Conservation (phyloP, 2,329 filamentous ascomycete species). For the Amylocarpus encephaloides region DNA sequence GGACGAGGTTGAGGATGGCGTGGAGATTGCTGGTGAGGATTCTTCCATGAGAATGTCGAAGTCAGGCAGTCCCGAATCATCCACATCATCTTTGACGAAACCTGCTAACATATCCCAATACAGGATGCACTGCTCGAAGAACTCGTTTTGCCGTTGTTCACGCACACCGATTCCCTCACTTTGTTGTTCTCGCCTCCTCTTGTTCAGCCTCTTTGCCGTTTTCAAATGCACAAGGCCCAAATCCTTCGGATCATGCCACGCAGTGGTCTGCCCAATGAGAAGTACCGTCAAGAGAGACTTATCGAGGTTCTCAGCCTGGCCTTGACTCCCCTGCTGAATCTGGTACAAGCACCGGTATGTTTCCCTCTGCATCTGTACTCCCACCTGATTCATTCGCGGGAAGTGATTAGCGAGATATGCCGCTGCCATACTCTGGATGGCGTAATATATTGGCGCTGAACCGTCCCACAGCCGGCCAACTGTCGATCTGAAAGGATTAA, state of each 20-base stretch:
- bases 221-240: slow-evolving; percentile 38
- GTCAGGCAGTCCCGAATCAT: slow-evolving; percentile 21
- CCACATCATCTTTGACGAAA: slow-evolving; percentile 25
- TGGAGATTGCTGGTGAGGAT: neutral
- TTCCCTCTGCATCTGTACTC: slow-evolving; percentile 42
- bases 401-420: slow-evolving; percentile 54
- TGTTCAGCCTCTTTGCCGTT: slow-evolving; percentile 26
- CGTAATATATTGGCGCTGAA: slow-evolving; percentile 52
- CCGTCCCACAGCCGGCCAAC: slow-evolving; percentile 51
- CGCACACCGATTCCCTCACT: slow-evolving; percentile 5
- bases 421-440: slow-evolving; percentile 59
- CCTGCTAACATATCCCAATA: slow-evolving; percentile 30
- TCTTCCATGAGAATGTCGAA: neutral
- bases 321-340: slow-evolving; percentile 44
- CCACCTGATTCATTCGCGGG: slow-evolving; percentile 44
- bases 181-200: slow-evolving; percentile 21
- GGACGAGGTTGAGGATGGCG: neutral
- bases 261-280: slow-evolving; percentile 52
- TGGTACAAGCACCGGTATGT: slow-evolving; percentile 33
- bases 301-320: slow-evolving; percentile 42
- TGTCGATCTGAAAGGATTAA: slow-evolving; percentile 55
- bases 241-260: slow-evolving; percentile 52
- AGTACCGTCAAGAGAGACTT: slow-evolving; percentile 51
- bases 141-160: slow-evolving; percentile 25
- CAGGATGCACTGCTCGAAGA: slow-evolving; percentile 29